Conservation (phyloP, 495 filamentous ascomycete species). For the Penicillium cataractarum region DNA sequence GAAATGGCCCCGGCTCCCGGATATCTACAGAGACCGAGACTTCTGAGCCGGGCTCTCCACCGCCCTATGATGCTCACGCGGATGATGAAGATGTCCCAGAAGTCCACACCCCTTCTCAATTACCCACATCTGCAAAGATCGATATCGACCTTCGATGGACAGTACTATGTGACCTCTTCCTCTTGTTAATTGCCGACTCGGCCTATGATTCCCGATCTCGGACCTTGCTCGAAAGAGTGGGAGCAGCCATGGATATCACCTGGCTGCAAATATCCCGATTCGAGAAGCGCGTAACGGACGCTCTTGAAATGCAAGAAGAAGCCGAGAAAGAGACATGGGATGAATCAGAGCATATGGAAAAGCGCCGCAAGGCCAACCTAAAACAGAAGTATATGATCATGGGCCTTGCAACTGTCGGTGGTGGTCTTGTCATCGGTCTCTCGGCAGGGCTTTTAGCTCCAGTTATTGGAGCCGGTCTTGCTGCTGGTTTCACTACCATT, state of each 20-base stretch:
- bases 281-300: constrained; percentile 96
- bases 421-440: constrained; percentile 92
- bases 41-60: constrained; percentile 57
- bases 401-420: constrained; percentile 95
- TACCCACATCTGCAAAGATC: constrained; percentile 78
- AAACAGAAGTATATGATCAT: constrained; percentile 90
- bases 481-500: constrained; percentile 93
- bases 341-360: constrained; percentile 92
- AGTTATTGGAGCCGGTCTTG: constrained; percentile 92
- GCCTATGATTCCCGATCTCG: constrained; percentile 91
- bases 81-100: constrained; percentile 67
- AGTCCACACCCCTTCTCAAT: constrained; percentile 77
- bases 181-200: constrained; percentile 92
- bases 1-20: constrained; percentile 30
- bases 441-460: constrained; percentile 91
- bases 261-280: constrained; percentile 96
- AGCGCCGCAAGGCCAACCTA: constrained; percentile 74
- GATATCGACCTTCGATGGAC: constrained; percentile 98
- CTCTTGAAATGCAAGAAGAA: constrained; percentile 94
- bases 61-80: constrained; percentile 71
- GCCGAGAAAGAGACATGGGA: constrained; percentile 96
- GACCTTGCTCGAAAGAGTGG: constrained; percentile 81
- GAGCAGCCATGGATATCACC: constrained; percentile 73
- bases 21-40: constrained; percentile 35
- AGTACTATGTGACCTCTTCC: constrained; percentile 93